A percentile compares a stretch with the other conserved stretches of the same genome.
Evolutionary conservation across 2,329 filamentous ascomycete species (phyloP).

Genomic region (Periconia macrospinosa): DNA sequence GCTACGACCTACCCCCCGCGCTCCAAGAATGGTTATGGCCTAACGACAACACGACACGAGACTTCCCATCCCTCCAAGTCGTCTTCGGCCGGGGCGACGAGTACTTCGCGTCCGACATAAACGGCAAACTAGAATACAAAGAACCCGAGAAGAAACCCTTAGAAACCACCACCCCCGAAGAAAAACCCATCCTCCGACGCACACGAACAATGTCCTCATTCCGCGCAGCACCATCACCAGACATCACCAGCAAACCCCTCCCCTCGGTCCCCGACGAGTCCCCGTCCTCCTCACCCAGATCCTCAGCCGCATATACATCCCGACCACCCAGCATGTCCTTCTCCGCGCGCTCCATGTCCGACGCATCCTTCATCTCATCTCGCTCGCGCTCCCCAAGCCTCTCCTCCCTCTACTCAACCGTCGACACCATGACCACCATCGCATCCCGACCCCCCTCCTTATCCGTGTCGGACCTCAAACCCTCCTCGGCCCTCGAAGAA

Average conservation of each 20-base stretch:
- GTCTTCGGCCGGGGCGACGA: conserved; percentile 44
- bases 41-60: conserved; percentile 28
- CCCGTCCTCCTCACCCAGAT: conserved; percentile 12
- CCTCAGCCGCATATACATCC: conserved; percentile 16
- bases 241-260: conserved; percentile 19
- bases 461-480: conserved; percentile 4
- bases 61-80: conserved; percentile 40
- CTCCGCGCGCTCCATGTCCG: conserved; percentile 22
- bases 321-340: conserved; percentile 26
- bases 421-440: conserved; percentile 7
- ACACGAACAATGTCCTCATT: conserved; percentile 35
- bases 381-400: conserved; percentile 11
- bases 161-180: conserved; percentile 17
- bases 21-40: conserved; percentile 42
- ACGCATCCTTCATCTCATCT: conserved; percentile 17
- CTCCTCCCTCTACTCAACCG: conserved; percentile 4
- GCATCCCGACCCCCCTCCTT: conserved; percentile 3
- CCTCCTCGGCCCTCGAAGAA: neutral
- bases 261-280: conserved; percentile 9
- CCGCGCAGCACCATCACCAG: conserved; percentile 21
- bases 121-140: conserved; percentile 42
- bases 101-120: conserved; percentile 44
- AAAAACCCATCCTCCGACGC: conserved; percentile 23
- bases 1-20: conserved; percentile 36
- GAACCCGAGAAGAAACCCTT: conserved; percentile 30